Base-by-base conservation (phyloP, 495 filamentous ascomycete genomes). In the Aspergillus nidulans region DNA sequence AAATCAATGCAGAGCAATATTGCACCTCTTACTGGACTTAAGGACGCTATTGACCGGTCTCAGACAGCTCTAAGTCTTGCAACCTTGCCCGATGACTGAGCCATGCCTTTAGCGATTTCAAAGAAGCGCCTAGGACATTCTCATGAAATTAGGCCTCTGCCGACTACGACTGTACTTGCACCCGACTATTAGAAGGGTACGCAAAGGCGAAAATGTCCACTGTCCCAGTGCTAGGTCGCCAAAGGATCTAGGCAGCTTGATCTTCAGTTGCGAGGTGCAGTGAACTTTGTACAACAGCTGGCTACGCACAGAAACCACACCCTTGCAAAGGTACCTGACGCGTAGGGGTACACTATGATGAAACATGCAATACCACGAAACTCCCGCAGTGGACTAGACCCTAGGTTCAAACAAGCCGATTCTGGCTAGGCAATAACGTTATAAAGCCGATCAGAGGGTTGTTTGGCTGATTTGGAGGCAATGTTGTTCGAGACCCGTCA, bases 1-100 rank as follows among this genome's bases (percentile, higher is more conserved):
- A 75, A 78, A 56, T 83, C 76, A 25, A 77, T 86, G 70, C 73
- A 79, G 50, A 75, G 64, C 44, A 85, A 84, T 56, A 67, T 72
- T 2, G 71, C 68, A n/a, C 77, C 79, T 25, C 68, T 85, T 12
- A 51, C 69, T 7, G 82, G 76, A 3, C 70, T 85, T 40, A 60
- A 66, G 12, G 77, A 81, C 38, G 80, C 80, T 10, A 75, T 85
- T 47, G 63, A 66, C 43, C 63, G 70, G 39, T 76, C 78, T 19
- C 75, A 77, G 55, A 75, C 72, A 30, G 75, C 78, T n/a, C 65
- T 86, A 55, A 75, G 75, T 52, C 53, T 76, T n/a, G 59, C 69
- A 34, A 58, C 63, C 0, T 51, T 65, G 53, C 53, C 70, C 1
- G 68, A 71, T 34, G 75, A 73, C 53, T 77, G 73, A 77, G 51